A percentile compares a stretch with the other conserved stretches of the same genome.
phyloP scores from a whole-genome alignment of 140 eudicot genomes.

The Stevia rebaudiana region DNA sequence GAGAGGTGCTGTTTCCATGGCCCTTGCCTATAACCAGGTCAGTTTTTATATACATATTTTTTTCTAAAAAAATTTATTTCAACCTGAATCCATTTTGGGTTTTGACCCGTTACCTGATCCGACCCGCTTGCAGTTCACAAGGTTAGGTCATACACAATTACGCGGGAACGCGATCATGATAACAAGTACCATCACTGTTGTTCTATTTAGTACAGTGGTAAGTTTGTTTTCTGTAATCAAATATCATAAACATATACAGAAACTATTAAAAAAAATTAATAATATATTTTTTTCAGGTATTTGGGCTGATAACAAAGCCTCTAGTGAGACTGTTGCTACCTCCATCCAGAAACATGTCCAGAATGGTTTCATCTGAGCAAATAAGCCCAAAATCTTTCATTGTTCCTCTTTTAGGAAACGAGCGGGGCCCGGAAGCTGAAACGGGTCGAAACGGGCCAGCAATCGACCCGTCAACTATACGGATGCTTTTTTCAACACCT shows the following conservation, averaged over 20 bases:
- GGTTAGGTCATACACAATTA: conserved; percentile 49
- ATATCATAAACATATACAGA: neutral
- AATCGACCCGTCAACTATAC: conserved; percentile 47
- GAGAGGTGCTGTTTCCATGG: conserved; percentile 98
- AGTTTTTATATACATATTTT: neutral
- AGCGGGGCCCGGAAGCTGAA: conserved; percentile 46
- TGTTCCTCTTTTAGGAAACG: conserved; percentile 51
- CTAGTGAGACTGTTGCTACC: conserved; percentile 62
- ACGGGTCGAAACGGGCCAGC: conserved; percentile 17
- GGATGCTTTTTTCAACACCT: conserved; percentile 60
- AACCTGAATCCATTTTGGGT: neutral
- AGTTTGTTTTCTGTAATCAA: conserved; percentile 3
- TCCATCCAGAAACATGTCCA: conserved; percentile 35
- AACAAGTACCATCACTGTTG: conserved; percentile 87
- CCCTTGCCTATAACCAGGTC: conserved; percentile 85
- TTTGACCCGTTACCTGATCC: neutral
- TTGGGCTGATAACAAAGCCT: conserved; percentile 88
- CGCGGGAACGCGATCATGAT: conserved; percentile 82
- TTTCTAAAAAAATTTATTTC: neutral
- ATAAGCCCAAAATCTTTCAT: conserved; percentile 52
- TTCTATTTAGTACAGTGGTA: conserved; percentile 91
- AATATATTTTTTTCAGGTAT: conserved; percentile 46
- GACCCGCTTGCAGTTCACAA: conserved; percentile 50
- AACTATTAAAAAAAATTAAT: too few relatives aligned
- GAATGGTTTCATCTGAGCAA: conserved; percentile 59